Base-by-base conservation (phyloP, 2,329 filamentous ascomycete genomes). In the Neonectria neomacrospora region DNA sequence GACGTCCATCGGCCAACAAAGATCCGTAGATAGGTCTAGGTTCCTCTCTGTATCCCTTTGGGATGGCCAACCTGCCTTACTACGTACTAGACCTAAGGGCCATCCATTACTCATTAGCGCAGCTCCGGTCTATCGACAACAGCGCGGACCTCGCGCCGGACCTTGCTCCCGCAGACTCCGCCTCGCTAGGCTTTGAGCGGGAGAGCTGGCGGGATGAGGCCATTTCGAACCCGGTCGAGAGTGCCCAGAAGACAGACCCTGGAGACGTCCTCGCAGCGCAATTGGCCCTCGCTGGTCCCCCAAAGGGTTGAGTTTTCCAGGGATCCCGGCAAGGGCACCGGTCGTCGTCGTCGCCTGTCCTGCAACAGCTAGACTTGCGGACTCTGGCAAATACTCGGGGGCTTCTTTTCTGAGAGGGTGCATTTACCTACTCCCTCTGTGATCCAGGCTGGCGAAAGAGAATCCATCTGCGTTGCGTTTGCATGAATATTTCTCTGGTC, bases 211-310 rank as follows among this genome's bases (percentile, higher is more conserved):
- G 51, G 22, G 34, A 54, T 45, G 52, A 22, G 23, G 26, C 52
- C 52, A 54, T 54, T 52, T 54, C 26, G 14, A 45, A n/a, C 16
- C 23, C 12, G 23, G 53, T 45, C 23, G 53, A 45, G 26, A 54
- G 22, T 28, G 30, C n/a, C 44, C 44, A 2, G 18, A 28, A n/a
- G 9, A 22, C 47, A 34, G 23, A 14, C 41, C 41, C 41, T 44
- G 44, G 44, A 26, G 6, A 30, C 9, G 10, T 26, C 28, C 26
- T 16, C 16, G n/a, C 45, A 16, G 45, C 9, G 26, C 45, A 28
- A 48, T 48, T 28, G 23, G n/a, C 23, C 22, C 12, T 5, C 14
- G 14, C 23, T 16, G 44, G n/a, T 20, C 23, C 14, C 14, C 14
- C 9, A n/a, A 14, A 5, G 42, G 16, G 12, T 16, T 47, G 44